Base-by-base conservation (phyloP, 2,329 filamentous ascomycete genomes). In the Exutisphaerella laricina region DNA sequence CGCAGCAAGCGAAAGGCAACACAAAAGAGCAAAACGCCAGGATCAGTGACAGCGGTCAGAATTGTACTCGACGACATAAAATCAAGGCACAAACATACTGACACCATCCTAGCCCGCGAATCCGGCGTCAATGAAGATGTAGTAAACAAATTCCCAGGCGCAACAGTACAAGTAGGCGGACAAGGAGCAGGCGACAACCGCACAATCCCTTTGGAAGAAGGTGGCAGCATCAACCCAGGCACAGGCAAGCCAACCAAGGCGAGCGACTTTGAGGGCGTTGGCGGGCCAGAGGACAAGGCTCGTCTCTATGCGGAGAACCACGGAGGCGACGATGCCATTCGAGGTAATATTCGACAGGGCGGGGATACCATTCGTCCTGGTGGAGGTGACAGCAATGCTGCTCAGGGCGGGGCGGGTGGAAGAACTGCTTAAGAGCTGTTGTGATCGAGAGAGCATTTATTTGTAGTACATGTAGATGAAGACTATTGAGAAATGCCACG, bases 51-150 rank as follows among this genome's bases (percentile, higher is more conserved):
- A 34, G 30, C 26, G 32, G 39, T 41, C n/a, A n/a, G n/a, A n/a
- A n/a, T 26, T 3, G 39, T 28, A 9, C 32, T 16, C 18, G 10
- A 25, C 13, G 13, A 34, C 14, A 12, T 16, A 16, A 21, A 18
- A 29, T 28, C 7, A 10, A 16, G 10, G 32, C 18, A 42, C 18
- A 20, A 2, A 36, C 25, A 29, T 37, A 14, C 40, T 29, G 14
- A 28, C 14, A n/a, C 10, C 4, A 20, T 5, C 9, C 20, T 43
- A 73, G 70, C 64, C 28, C 51, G 34, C 33, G 71, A 74, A 49
- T 74, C 70, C 39, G 71, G 70, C 55, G 61, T 75, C 57, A 65
- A 74, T 58, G 59, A 65, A n/a, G 49, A 51, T 45, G 66, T 62
- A 6, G 54, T 53, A 12, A 40, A 55, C 25, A 67, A 66, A 30